Conservation (phyloP, 2,329 filamentous ascomycete species). For the Verticillium longisporum region DNA sequence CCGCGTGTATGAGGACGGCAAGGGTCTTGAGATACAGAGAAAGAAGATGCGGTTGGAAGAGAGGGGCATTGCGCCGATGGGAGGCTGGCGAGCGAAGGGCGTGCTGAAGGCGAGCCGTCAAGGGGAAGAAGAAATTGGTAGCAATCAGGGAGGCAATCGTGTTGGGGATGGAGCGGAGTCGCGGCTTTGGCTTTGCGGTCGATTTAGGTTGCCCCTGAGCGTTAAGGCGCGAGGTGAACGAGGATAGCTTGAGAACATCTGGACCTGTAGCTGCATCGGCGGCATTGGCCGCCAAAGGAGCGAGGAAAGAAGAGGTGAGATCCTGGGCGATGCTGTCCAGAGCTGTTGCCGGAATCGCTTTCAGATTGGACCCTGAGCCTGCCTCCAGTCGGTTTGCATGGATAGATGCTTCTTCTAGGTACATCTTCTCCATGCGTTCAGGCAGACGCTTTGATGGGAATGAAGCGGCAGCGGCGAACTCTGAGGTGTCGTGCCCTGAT, state of each 20-base stretch:
- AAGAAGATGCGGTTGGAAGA: conserved; percentile 70
- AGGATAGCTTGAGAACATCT: conserved; percentile 79
- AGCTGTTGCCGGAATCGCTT: conserved; percentile 47
- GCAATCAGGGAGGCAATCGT: conserved; percentile 71
- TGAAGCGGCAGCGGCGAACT: conserved; percentile 38
- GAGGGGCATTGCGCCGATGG: conserved; percentile 39
- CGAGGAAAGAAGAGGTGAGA: conserved; percentile 67
- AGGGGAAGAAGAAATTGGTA: conserved; percentile 76
- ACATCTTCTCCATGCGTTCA: conserved; percentile 64
- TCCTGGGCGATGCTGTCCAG: conserved; percentile 62
- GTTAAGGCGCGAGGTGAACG: conserved; percentile 71
- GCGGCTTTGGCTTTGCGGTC: conserved; percentile 25
- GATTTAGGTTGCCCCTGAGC: conserved; percentile 22
- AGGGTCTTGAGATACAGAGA: conserved; percentile 80
- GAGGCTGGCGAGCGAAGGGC: conserved; percentile 35
- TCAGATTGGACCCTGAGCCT: conserved; percentile 28
- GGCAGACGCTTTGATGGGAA: conserved; percentile 83
- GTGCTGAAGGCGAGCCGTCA: conserved; percentile 73
- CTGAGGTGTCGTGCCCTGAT: conserved; percentile 63
- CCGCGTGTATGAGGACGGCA: conserved; percentile 72
- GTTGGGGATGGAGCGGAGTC: conserved; percentile 59
- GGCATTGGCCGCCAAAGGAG: conserved; percentile 73
- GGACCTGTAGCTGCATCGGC: conserved; percentile 77
- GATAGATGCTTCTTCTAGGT: conserved; percentile 29
- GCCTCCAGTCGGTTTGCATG: conserved; percentile 11